Evolutionary conservation across 805 yeast genomes (phyloP).

Genomic region (Starmerella cellae): DNA sequence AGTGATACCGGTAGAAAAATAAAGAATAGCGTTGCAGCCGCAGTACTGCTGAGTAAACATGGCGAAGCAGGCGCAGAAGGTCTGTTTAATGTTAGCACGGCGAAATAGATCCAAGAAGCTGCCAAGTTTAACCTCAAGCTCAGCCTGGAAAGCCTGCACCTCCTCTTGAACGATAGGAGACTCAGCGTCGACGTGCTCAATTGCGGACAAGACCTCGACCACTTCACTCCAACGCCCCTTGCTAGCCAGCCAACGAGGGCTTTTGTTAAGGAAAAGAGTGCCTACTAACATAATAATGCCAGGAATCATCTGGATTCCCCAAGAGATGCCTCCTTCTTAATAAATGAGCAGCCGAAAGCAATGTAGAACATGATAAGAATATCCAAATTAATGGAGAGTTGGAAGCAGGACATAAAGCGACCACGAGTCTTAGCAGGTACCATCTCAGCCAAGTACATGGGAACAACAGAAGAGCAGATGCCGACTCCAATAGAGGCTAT

Average conservation of each 20-base stretch:
- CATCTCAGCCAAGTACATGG: slow-evolving; percentile 43
- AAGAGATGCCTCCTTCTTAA: slow-evolving; percentile 46
- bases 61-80: slow-evolving; percentile 53
- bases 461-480: slow-evolving; percentile 56
- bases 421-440: slow-evolving; percentile 44
- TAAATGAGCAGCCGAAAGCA: slow-evolving; percentile 31
- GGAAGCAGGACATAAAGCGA: slow-evolving; percentile 60
- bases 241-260: slow-evolving; percentile 58
- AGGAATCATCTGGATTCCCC: slow-evolving; percentile 61
- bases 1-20: slow-evolving; percentile 77
- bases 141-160: slow-evolving; percentile 31
- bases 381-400: slow-evolving; percentile 61
- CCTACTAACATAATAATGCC: slow-evolving; percentile 49
- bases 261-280: slow-evolving; percentile 55
- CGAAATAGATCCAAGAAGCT: slow-evolving; percentile 37
- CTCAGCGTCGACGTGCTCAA: slow-evolving; percentile 28
- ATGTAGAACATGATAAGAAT: slow-evolving; percentile 55
- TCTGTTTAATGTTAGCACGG: slow-evolving; percentile 26
- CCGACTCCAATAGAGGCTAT: slow-evolving; percentile 65
- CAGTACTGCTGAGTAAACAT: slow-evolving; percentile 82
- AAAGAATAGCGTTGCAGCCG: slow-evolving; percentile 81
- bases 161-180: slow-evolving; percentile 27
- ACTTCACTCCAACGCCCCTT: slow-evolving; percentile 46
- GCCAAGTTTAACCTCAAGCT: slow-evolving; percentile 23
- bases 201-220: slow-evolving; percentile 38